Evolutionary conservation across 257 asterid species (phyloP).

Genomic region (Nicotiana obtusifolia): DNA sequence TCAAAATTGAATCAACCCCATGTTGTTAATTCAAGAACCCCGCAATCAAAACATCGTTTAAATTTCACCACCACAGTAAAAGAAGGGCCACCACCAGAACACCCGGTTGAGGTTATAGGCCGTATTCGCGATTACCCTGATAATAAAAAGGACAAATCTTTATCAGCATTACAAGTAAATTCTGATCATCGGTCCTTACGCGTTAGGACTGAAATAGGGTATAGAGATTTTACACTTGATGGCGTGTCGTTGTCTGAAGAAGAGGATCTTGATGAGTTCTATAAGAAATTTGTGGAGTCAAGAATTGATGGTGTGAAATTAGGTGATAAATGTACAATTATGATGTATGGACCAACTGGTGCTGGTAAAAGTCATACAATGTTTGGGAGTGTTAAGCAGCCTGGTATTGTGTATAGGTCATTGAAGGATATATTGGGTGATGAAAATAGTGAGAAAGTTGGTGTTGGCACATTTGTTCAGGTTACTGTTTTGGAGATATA

Average conservation of each 20-base stretch:
- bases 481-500: conserved; percentile 88
- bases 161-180: conserved; percentile 50
- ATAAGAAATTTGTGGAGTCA: conserved; percentile 61
- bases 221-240: conserved; percentile 71
- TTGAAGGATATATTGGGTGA: conserved; percentile 71
- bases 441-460: conserved; percentile 39
- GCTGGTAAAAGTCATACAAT: conserved; percentile 93
- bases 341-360: conserved; percentile 99
- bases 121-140: conserved; percentile 73
- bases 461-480: conserved; percentile 69
- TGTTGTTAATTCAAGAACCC: conserved; percentile 40
- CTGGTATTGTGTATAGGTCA: conserved; percentile 77
- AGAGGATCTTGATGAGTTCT: conserved; percentile 71
- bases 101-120: conserved; percentile 88
- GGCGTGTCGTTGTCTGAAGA: conserved; percentile 75
- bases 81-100: conserved; percentile 43
- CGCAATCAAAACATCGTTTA: conserved; percentile 56
- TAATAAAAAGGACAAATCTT: conserved; percentile 26
- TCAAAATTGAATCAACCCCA: conserved; percentile 28
- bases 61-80: conserved; percentile 31
- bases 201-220: conserved; percentile 71
- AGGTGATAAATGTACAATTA: conserved; percentile 83
- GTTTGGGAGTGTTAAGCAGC: conserved; percentile 72
- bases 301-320: conserved; percentile 68
- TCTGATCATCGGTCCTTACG: conserved; percentile 52